phyloP scores from a whole-genome alignment of 1,284 basidiomycete genomes.

The Irpex lacteus region DNA sequence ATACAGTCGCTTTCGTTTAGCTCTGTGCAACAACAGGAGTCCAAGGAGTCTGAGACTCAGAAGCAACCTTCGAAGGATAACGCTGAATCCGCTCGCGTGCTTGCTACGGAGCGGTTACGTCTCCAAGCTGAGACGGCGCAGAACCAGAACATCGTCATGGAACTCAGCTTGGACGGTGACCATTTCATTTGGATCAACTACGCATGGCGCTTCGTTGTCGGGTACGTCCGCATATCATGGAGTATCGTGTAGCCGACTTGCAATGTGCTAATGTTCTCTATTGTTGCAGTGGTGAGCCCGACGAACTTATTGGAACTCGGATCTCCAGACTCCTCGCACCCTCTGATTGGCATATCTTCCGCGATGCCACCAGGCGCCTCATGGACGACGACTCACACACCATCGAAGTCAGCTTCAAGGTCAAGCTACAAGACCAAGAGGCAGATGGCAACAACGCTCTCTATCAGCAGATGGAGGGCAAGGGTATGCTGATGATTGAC shows the following conservation, averaged over 20 bases:
- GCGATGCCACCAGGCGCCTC: slow-evolving; percentile 83
- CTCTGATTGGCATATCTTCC: slow-evolving; percentile 85
- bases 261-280: slow-evolving; percentile 5
- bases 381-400: slow-evolving; percentile 93
- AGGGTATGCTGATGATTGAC: slow-evolving; percentile 98
- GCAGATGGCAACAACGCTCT: slow-evolving; percentile 58
- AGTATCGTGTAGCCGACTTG: slow-evolving; percentile 10
- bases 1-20: slow-evolving; percentile 41
- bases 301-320: slow-evolving; percentile 75
- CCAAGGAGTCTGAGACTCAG: slow-evolving; percentile 22
- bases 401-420: slow-evolving; percentile 87
- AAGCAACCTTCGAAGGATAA: slow-evolving; percentile 46
- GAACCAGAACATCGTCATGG: slow-evolving; percentile 93
- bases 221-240: slow-evolving; percentile 57
- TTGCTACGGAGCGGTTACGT: slow-evolving; percentile 81
- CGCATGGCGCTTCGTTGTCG: slow-evolving; percentile 89
- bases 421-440: slow-evolving; percentile 64
- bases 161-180: slow-evolving; percentile 92
- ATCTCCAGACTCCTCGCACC: slow-evolving; percentile 84
- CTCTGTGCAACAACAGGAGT: slow-evolving; percentile 24
- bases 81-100: slow-evolving; percentile 69
- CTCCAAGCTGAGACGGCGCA: slow-evolving; percentile 90
- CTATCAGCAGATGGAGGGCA: slow-evolving; percentile 93
- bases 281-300: slow-evolving; percentile 75
- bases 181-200: slow-evolving; percentile 93